phyloP scores from a whole-genome alignment of 129 eudicot species.

The Chrysanthemum seticuspe region DNA sequence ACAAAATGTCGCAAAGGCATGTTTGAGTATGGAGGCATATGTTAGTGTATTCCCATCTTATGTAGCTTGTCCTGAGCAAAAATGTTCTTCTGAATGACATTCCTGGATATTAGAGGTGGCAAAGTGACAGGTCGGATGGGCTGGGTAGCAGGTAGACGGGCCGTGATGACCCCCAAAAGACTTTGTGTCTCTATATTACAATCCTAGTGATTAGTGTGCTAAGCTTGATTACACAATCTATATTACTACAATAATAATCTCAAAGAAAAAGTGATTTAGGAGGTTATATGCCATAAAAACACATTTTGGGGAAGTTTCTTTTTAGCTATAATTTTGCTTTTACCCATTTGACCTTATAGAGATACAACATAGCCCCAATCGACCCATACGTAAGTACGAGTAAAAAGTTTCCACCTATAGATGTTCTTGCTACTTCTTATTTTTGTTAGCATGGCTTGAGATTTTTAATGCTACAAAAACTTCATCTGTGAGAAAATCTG shows the following conservation, averaged over 20 bases:
- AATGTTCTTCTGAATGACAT: background rate
- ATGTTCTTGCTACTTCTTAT: background rate
- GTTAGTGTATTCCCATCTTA: background rate
- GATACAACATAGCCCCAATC: too few species aligned
- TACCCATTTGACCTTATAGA: background rate
- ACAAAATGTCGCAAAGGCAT: background rate
- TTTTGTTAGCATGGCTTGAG: background rate
- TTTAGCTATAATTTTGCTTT: too few species aligned
- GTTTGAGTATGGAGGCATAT: background rate
- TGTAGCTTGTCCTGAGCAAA: background rate
- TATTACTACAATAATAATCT: too few species aligned
- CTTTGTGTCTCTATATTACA: too few species aligned
- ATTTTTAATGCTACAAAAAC: background rate
- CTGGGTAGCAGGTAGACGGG: background rate
- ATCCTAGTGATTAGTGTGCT: too few species aligned
- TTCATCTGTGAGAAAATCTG: background rate
- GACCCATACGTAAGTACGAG: too few species aligned
- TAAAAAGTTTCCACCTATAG: too few species aligned
- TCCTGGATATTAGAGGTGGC: background rate
- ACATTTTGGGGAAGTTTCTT: background rate
- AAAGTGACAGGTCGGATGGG: background rate
- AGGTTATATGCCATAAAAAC: background rate
- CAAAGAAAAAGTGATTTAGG: too few species aligned
- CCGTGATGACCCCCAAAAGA: too few species aligned
- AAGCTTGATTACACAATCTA: too few species aligned